Conservation (phyloP, 2,329 filamentous ascomycete genomes). For the Ophiosphaerella narmari region DNA sequence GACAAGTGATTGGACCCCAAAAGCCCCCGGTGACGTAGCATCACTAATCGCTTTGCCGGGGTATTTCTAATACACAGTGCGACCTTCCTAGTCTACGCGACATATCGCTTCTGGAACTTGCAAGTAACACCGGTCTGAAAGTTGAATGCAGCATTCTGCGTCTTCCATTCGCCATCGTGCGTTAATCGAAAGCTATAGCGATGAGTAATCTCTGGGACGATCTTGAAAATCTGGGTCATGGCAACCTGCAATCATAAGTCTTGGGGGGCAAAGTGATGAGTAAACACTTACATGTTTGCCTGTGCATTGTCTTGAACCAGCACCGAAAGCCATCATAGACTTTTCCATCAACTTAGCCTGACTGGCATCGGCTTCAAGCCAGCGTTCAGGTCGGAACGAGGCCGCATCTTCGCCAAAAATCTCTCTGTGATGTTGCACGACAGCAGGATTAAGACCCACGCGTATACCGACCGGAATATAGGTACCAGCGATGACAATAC, state of each 20-base stretch:
- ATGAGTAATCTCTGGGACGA: conserved; percentile 8
- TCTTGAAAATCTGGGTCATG: conserved; percentile 11
- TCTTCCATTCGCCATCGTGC: conserved; percentile 12
- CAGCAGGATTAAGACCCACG: conserved; percentile 75
- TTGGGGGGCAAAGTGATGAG: background rate
- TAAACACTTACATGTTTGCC: conserved; percentile 57
- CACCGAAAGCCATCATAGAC: conserved; percentile 72
- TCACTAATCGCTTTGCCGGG: too few relatives aligned
- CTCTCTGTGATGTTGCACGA: conserved; percentile 69
- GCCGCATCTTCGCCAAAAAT: conserved; percentile 71
- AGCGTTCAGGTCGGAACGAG: conserved; percentile 68
- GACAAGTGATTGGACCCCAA: too few relatives aligned
- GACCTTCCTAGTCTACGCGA: too few relatives aligned
- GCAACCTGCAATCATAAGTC: conserved; percentile 11
- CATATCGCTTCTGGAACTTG: background rate
- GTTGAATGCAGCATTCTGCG: conserved; percentile 23
- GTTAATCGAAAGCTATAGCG: conserved; percentile 8
- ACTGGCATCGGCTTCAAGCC: conserved; percentile 58
- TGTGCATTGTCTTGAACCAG: conserved; percentile 68
- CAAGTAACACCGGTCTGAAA: conserved; percentile 22
- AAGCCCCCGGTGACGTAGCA: too few relatives aligned
- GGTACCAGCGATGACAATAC: conserved; percentile 64
- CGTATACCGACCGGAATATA: conserved; percentile 70
- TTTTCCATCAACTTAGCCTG: conserved; percentile 67
- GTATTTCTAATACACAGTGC: too few relatives aligned